These are phyloP conservation scores for Erodium texanum DNA, from an alignment of 441 rosid genomes.

Conservation along the genomic window DNA sequence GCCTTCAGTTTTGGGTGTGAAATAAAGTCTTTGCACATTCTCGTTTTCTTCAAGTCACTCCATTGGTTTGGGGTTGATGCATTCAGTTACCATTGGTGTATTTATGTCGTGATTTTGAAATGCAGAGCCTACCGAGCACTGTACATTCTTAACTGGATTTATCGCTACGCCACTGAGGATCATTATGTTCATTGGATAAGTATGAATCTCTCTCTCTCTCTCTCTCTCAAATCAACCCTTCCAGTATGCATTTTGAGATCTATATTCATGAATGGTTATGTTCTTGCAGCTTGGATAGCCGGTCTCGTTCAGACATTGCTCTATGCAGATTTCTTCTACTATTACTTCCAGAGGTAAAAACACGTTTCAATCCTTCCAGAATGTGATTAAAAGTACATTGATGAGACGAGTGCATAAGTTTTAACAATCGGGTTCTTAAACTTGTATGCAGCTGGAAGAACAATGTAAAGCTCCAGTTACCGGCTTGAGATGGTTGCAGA, in stretches of 20 bases:
- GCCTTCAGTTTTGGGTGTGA: too few species aligned
- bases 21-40: too few species aligned
- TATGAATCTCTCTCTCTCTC: constrained; percentile 21
- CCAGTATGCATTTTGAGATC: too few species aligned
- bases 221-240: neutral
- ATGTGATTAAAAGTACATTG: neutral
- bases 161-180: constrained; percentile 43
- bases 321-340: constrained; percentile 56
- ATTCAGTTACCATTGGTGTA: neutral
- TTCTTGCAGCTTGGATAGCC: constrained; percentile 45
- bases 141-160: constrained; percentile 51
- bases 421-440: neutral
- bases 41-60: too few species aligned
- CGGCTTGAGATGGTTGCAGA: neutral
- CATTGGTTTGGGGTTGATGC: too few species aligned
- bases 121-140: constrained; percentile 35
- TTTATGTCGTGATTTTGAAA: constrained; percentile 20
- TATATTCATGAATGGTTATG: too few species aligned
- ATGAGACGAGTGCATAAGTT: too few species aligned
- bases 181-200: constrained; percentile 49
- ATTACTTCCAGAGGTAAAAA: constrained; percentile 23
- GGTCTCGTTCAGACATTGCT: constrained; percentile 49
- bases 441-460: too few species aligned
- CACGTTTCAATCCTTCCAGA: neutral
- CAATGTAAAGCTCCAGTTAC: neutral